Evolutionary conservation across 2,329 filamentous ascomycete species (phyloP).

Genomic region (Thielaviopsis populi): DNA sequence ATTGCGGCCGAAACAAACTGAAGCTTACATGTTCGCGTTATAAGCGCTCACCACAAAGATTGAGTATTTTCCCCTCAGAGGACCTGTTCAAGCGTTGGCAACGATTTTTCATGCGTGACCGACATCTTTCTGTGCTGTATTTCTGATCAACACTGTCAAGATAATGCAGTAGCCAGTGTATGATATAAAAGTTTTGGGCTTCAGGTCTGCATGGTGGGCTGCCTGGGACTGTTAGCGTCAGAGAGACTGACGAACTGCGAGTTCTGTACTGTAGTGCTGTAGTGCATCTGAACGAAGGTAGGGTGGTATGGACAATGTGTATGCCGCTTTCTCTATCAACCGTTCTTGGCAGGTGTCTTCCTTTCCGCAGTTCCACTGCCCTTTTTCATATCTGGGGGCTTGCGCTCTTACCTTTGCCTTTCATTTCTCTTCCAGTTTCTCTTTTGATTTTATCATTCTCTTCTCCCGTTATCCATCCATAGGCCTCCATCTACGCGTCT

Average conservation of each 20-base stretch:
- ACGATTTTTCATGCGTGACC: neutral
- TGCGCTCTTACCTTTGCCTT: neutral
- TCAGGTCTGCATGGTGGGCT: no score
- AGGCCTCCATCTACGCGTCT: no score
- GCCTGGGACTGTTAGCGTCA: no score
- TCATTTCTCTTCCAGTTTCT: neutral
- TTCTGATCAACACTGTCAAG: no score
- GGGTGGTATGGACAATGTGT: no score
- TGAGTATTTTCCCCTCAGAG: neutral
- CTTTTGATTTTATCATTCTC: neutral
- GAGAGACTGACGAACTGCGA: no score
- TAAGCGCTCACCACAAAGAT: neutral
- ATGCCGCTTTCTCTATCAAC: neutral
- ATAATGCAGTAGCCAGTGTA: no score
- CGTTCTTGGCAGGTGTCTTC: neutral
- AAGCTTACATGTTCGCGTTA: neutral
- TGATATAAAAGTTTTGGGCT: no score
- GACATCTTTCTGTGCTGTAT: neutral
- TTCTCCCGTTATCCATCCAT: no score
- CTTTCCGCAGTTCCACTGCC: neutral
- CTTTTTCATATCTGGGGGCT: neutral
- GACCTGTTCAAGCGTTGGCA: neutral
- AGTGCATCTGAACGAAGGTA: neutral
- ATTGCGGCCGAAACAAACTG: neutral
- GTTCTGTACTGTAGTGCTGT: no score